A percentile compares a stretch with the other conserved stretches of the same genome.
Conservation (phyloP, 306 rosid species). For the Prunus mume region DNA sequence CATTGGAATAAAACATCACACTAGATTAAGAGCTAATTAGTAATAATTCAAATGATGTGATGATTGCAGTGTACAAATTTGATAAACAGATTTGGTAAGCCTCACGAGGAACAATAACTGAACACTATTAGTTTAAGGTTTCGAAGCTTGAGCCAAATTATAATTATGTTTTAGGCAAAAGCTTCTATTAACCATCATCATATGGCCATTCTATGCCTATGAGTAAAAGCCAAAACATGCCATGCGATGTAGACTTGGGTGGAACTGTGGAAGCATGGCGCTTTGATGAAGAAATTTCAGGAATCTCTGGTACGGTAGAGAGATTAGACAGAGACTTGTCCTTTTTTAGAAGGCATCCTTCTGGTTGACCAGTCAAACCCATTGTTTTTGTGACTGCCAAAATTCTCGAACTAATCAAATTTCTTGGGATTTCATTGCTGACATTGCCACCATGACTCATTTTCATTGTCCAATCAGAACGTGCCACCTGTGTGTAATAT, state of each 20-base stretch:
- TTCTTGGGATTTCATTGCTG: not conserved
- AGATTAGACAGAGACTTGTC: not conserved
- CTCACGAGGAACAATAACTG: no score
- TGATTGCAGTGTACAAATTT: no score
- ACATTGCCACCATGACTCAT: not conserved
- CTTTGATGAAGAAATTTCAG: not conserved
- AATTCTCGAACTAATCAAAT: not conserved
- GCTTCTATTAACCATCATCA: no score
- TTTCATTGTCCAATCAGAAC: not conserved
- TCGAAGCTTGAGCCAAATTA: not conserved
- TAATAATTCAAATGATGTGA: no score
- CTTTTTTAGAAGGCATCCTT: not conserved
- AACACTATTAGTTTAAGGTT: not conserved
- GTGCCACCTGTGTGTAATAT: not conserved
- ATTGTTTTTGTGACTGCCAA: not conserved
- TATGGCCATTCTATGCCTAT: no score
- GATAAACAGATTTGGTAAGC: no score
- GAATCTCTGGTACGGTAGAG: not conserved
- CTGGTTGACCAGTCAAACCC: conserved; percentile 9
- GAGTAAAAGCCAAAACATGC: no score
- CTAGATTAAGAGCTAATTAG: no score
- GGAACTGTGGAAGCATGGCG: not conserved
- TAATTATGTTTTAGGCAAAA: no score
- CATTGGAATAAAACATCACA: no score
- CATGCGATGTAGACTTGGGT: no score